Conservation (phyloP, 805 yeast genomes). For the Ogataea methanolica region DNA sequence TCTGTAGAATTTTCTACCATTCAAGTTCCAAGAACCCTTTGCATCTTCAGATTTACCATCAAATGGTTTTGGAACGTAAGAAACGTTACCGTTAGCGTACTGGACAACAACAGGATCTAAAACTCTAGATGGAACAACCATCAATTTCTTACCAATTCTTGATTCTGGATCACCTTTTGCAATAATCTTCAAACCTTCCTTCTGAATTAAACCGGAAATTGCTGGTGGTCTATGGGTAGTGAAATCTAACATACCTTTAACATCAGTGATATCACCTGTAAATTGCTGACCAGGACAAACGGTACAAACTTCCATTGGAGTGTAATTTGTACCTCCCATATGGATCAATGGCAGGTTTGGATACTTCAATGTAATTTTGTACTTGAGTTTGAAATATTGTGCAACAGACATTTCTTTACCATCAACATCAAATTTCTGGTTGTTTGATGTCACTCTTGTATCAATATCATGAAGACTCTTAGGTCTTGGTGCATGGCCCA, state of each 20-base stretch:
- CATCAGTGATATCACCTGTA: conserved; percentile 25
- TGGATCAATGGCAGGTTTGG: conserved; percentile 26
- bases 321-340: conserved; percentile 22
- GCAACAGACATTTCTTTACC: conserved; percentile 23
- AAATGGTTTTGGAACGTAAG: conserved; percentile 15
- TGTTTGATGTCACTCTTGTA: conserved; percentile 15
- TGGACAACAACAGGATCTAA: conserved; percentile 19
- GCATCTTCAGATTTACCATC: conserved; percentile 20
- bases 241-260: conserved; percentile 25
- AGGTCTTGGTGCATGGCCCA: conserved; percentile 17
- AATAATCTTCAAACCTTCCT: conserved; percentile 22
- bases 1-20: conserved; percentile 14
- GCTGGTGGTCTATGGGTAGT: conserved; percentile 27
- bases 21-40: conserved; percentile 22
- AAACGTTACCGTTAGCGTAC: conserved; percentile 13
- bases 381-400: conserved; percentile 20
- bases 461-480: conserved; percentile 22
- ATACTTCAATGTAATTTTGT: conserved; percentile 19
- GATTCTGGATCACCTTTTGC: conserved; percentile 8
- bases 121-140: conserved; percentile 28
- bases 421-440: conserved; percentile 20
- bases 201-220: conserved; percentile 25
- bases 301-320: conserved; percentile 27
- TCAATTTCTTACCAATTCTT: conserved; percentile 19
- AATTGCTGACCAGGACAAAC: conserved; percentile 27